Base-by-base conservation (phyloP, 73 alveolate species). In the Tetrahymena elliotti region DNA sequence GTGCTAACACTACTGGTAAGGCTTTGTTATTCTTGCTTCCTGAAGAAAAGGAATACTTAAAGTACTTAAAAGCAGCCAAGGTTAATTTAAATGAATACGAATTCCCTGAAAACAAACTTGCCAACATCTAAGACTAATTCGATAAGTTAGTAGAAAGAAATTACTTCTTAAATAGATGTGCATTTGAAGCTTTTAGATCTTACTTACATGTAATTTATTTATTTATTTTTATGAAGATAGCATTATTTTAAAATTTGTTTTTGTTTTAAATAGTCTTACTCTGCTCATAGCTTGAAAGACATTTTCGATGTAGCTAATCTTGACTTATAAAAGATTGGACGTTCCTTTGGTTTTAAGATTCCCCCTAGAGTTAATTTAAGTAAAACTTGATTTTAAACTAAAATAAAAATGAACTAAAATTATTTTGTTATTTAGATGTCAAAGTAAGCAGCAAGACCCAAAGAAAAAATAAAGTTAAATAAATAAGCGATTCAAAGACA, bases 11-110 rank as follows among this genome's bases (percentile, higher is more conserved):
- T n/a, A 53, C 94, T 35, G 99, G 99, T 37, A 98, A 98, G 93
- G 99, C 99, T 6, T 96, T 99, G 93, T 96, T 99, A n/a, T 98
- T 99, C 99, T 95, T 99, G 93, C 97, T 99, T 92, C 99, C 99
- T 33, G 98, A 98, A 95, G 99, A 99, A 96, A 96, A 98, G 9
- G 99, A 99, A 20, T 98, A 98, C 97, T 95, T 98, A 15, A 37
- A 96, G 27, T 98, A 97, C 97, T 94, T 99, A 84, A 98, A 98
- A 96, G 96, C 97, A 47, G 99, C 99, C 22, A 99, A 98, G 88
- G 99, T 99, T n/a, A 98, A 98, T 27, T 97, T 99, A 33, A 98
- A 98, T 92, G 99, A 99, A 97, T 99, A 98, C 96, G 99, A 99
- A 94, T 99, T 99, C 98, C 99, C 99, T 13, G 99, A 99, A 82